A percentile compares a stretch with the other conserved stretches of the same genome.
These are phyloP conservation scores for Avena atlantica DNA, from an alignment of 176 grass and related monocot genomes.

Conservation along the genomic window DNA sequence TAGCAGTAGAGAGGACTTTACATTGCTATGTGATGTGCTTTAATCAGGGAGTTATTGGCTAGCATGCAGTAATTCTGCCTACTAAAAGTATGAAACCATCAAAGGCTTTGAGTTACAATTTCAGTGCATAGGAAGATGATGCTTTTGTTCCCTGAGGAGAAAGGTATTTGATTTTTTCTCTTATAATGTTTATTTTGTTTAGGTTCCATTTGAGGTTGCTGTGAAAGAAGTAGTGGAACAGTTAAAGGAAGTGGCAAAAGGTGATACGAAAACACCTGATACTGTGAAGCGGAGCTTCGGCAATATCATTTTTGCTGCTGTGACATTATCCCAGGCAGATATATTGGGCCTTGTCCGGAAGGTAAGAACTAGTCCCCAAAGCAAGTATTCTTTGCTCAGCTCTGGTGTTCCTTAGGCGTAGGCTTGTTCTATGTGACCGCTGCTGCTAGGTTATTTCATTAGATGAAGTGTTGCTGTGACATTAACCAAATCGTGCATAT, in stretches of 20 bases:
- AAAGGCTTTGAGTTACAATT: not conserved
- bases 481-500: not conserved
- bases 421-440: not conserved
- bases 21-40: not conserved
- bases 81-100: not conserved
- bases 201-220: constrained; percentile 89
- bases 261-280: constrained; percentile 68
- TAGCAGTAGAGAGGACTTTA: not conserved
- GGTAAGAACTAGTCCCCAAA: constrained; percentile 46
- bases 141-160: not conserved
- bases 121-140: not conserved
- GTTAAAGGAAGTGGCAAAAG: constrained; percentile 71
- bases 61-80: not conserved
- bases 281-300: constrained; percentile 72
- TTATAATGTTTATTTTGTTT: constrained; percentile 8
- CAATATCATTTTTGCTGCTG: constrained; percentile 82
- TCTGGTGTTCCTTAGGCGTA: not conserved
- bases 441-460: too few species aligned
- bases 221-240: constrained; percentile 78
- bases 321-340: constrained; percentile 59
- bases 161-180: not conserved
- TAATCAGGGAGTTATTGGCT: not conserved
- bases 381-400: not conserved
- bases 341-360: constrained; percentile 59
- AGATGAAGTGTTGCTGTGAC: not conserved